Evolutionary conservation across 129 eudicot species (phyloP).

Genomic region (Chrysanthemum makinoi): DNA sequence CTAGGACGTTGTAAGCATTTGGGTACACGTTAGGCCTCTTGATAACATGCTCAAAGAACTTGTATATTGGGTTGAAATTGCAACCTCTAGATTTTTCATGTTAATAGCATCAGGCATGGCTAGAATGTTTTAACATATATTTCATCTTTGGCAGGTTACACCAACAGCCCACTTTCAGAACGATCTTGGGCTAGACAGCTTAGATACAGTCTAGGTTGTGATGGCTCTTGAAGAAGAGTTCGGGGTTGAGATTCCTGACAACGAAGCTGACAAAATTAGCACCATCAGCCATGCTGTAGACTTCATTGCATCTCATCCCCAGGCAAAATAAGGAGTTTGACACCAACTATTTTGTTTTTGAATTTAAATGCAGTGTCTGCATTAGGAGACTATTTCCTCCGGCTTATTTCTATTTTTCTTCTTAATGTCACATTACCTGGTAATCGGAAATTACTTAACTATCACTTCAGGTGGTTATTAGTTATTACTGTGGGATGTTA

Average conservation of each 20-base stretch:
- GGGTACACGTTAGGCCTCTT: too few relatives aligned
- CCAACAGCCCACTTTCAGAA: slow-evolving; percentile 74
- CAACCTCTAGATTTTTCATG: neutral
- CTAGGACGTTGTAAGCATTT: too few relatives aligned
- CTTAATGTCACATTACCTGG: slow-evolving; percentile 22
- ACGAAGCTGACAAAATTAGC: slow-evolving; percentile 81
- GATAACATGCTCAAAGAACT: too few relatives aligned
- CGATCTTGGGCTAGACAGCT: slow-evolving; percentile 88
- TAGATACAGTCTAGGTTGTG: slow-evolving; percentile 78
- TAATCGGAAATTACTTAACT: slow-evolving; percentile 27
- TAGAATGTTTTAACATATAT: neutral
- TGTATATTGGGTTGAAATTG: neutral
- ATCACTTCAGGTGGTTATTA: slow-evolving; percentile 10
- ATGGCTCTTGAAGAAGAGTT: slow-evolving; percentile 95
- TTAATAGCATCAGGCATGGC: neutral
- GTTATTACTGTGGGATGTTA: neutral
- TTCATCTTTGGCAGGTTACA: slow-evolving; percentile 51
- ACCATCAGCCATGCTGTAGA: slow-evolving; percentile 64
- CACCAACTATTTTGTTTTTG: slow-evolving; percentile 8
- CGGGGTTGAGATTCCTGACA: slow-evolving; percentile 84
- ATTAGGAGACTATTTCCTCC: slow-evolving; percentile 25
- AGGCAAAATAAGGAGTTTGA: slow-evolving; percentile 56
- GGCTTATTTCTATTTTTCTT: neutral
- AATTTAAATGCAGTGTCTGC: slow-evolving; percentile 27
- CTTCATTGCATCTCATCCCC: slow-evolving; percentile 84